Conservation (phyloP, 805 yeast genomes). For the Saccharomycopsis fibuligera region DNA sequence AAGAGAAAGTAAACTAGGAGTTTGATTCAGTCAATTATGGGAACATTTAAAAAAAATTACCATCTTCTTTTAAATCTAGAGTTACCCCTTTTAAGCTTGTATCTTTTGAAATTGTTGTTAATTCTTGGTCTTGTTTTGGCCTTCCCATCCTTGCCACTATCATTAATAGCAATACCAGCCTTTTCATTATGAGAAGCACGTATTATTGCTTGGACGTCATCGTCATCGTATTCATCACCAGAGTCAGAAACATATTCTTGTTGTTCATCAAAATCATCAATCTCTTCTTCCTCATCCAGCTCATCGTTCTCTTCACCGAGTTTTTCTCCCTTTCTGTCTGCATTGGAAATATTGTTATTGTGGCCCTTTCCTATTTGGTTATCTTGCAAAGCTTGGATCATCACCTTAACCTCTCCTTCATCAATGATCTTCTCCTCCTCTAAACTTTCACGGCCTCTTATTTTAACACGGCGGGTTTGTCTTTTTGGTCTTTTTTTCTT, state of each 20-base stretch:
- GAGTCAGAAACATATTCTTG: not conserved
- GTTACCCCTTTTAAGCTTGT: not conserved
- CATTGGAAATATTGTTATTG: too few relatives aligned
- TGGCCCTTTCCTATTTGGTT: conserved; percentile 7
- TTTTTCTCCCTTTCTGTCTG: not conserved
- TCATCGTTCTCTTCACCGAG: not conserved
- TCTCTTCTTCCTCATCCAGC: not conserved
- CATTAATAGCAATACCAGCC: not conserved
- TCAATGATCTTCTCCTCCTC: conserved; percentile 10
- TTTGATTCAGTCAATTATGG: too few relatives aligned
- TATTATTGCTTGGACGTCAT: not conserved
- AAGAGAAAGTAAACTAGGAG: too few relatives aligned
- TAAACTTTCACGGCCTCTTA: conserved; percentile 11
- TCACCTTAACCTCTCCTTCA: conserved; percentile 7
- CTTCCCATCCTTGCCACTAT: not conserved
- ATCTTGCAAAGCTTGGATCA: conserved; percentile 2
- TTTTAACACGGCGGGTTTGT: conserved; percentile 19
- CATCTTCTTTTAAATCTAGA: not conserved
- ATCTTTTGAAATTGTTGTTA: conserved; percentile 1
- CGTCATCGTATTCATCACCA: not conserved
- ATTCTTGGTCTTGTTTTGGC: not conserved
- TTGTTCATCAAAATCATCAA: not conserved
- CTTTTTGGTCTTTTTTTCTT: conserved; percentile 17
- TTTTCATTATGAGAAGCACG: not conserved
- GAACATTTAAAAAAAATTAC: too few relatives aligned